Evolutionary conservation across 192 early-diverging fungal species (phyloP).

Genomic region (Coemansia sp.): DNA sequence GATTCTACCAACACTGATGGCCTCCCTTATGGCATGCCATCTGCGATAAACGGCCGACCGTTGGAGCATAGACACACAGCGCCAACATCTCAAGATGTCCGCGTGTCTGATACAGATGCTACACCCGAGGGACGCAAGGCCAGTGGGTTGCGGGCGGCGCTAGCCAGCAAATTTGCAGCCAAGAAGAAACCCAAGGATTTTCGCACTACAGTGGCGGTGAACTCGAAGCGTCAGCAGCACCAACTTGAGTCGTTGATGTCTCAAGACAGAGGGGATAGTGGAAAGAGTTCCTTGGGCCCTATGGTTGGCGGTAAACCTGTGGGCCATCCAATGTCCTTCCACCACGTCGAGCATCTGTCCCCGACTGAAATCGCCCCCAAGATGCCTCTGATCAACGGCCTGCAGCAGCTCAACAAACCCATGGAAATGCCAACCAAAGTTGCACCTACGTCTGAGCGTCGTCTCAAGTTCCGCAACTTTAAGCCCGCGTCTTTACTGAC

Average conservation of each 20-base stretch:
- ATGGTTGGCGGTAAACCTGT: conserved; percentile 45
- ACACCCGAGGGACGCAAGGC: conserved; percentile 21
- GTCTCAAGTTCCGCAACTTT: conserved; percentile 40
- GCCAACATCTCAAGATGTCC: conserved; percentile 6
- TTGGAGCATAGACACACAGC: conserved; percentile 17
- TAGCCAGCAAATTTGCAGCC: conserved; percentile 41
- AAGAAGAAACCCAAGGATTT: conserved; percentile 47
- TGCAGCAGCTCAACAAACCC: not conserved
- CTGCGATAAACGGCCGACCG: conserved; percentile 36
- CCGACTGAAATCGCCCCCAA: conserved; percentile 34
- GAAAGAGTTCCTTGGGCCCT: conserved; percentile 14
- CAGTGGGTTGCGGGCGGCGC: conserved; percentile 37
- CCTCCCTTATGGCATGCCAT: conserved; percentile 40
- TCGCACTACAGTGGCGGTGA: conserved; percentile 27
- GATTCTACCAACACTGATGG: conserved; percentile 11
- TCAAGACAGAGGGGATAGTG: conserved; percentile 14
- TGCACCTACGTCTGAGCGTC: conserved; percentile 14
- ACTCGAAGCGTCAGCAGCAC: conserved; percentile 48
- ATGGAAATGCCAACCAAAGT: conserved; percentile 1
- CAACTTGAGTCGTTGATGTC: conserved; percentile 50
- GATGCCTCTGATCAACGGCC: conserved; percentile 35
- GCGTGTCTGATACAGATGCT: not conserved
- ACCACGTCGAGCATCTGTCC: conserved; percentile 53
- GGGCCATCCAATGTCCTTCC: conserved; percentile 48
- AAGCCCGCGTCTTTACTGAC: conserved; percentile 42